Base-by-base conservation (phyloP, 202 grass and related monocot genomes). In the Carex arenaria region DNA sequence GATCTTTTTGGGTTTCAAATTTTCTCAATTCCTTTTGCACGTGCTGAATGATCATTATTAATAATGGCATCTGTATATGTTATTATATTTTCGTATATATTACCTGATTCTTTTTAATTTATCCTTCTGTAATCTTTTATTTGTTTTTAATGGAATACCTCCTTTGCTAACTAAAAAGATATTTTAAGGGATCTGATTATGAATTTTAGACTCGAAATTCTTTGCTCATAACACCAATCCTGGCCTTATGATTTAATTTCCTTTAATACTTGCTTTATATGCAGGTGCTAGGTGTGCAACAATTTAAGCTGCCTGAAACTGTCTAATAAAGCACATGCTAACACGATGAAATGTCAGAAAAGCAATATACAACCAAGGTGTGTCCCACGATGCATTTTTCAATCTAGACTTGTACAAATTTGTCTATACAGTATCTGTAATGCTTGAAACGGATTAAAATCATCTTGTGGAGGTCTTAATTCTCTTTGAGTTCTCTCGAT, bases 281-380 rank as follows among this genome's bases (percentile, higher is more conserved):
- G 79, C 79, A 81, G 79, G 90, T 88, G 84, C 87, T 95, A 53
- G 93, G 95, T 63, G 91, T 98, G 51, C 93, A 98, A 87, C 91
- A 92, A 78, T 88, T 95, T n/a, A 82, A 93, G 80, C 82, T 98
- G 20, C 93, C 95, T 1, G 85, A 93, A 81, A 88, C 84, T 70
- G 56, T 92, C 45, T 93, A 86, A 97, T 45, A 0, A 23, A 18
- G 51, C 72, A 32, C 72, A 17, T 55, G 72, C 49, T 53, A 31
- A 75, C 23, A 53, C 1, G 22, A 54, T 54, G 13, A 7, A 54
- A 53, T 12, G 20, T 3, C 6, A 17, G 10, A 42, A 54, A 55
- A 18, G 49, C 47, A 55, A 75, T 23, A 32, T 26, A 32, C 23
- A 13, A 3, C 71, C 47, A 55, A 55, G 8, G 54, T 3, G 49